Evolutionary conservation across 495 filamentous ascomycete genomes (phyloP).

Genomic region (Podospora anserina): DNA sequence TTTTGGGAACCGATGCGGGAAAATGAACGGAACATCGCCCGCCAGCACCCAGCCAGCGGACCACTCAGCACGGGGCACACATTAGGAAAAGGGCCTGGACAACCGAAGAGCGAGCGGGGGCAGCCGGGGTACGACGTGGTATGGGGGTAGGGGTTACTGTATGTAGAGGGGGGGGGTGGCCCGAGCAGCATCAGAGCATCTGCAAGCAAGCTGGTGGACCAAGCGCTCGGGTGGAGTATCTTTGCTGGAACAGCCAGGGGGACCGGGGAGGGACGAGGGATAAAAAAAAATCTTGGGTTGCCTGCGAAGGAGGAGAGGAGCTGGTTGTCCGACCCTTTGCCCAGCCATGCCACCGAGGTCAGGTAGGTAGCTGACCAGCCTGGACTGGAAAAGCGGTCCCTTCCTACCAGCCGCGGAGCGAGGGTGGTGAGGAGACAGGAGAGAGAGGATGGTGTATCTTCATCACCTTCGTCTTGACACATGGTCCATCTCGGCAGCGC

Average conservation of each 20-base stretch:
- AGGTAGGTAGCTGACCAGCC: background rate
- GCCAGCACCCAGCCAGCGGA: constrained; percentile 10
- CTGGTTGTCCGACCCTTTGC: background rate
- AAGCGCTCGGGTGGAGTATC: constrained; percentile 34
- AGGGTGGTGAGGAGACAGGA: background rate
- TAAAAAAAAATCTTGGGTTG: constrained; percentile 16
- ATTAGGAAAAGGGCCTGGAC: constrained; percentile 29
- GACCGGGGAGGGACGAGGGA: constrained; percentile 17
- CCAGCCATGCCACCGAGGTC: background rate
- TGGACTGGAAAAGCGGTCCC: constrained; percentile 2
- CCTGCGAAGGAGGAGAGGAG: background rate
- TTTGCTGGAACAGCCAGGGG: constrained; percentile 5
- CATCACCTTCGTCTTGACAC: background rate
- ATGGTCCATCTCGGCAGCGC: constrained; percentile 14
- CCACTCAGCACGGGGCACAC: constrained; percentile 26
- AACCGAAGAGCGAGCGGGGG: constrained; percentile 19
- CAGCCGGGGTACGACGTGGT: constrained; percentile 8
- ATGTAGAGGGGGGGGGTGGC: constrained; percentile 27
- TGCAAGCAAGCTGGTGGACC: constrained; percentile 37
- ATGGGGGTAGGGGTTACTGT: background rate
- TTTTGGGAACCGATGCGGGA: constrained; percentile 28
- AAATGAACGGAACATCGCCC: constrained; percentile 27
- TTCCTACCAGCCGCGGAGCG: background rate
- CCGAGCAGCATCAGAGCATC: constrained; percentile 27
- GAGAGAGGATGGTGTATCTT: background rate